Conservation (phyloP, 345 rosid genomes). For the Bruguiera parviflora region DNA sequence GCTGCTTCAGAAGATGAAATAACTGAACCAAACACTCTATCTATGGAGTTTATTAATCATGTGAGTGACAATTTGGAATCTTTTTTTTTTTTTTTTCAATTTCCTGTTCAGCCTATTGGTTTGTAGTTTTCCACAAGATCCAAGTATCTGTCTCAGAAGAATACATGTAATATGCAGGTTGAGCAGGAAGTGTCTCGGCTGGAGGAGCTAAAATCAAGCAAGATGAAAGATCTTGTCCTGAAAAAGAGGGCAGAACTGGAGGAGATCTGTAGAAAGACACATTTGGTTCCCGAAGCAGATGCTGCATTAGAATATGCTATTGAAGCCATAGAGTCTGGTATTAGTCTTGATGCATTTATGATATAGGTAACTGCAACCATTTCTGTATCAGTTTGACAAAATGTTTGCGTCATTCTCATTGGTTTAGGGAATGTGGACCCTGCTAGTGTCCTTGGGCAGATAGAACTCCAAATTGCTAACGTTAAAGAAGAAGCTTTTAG, state of each 20-base stretch:
- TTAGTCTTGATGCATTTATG: not conserved
- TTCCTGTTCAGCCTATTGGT: not conserved
- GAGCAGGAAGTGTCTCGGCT: slow-evolving; percentile 63
- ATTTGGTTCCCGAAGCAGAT: slow-evolving; percentile 46
- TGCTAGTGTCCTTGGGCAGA: slow-evolving; percentile 41
- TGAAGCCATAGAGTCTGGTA: slow-evolving; percentile 59
- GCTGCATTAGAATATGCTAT: slow-evolving; percentile 32
- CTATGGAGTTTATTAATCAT: slow-evolving; percentile 43
- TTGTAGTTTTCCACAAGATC: not conserved
- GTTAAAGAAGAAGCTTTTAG: slow-evolving; percentile 60
- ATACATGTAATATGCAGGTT: slow-evolving; percentile 29
- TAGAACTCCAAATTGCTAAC: slow-evolving; percentile 60
- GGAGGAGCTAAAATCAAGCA: slow-evolving; percentile 53
- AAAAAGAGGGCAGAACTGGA: slow-evolving; percentile 65
- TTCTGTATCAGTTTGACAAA: not conserved
- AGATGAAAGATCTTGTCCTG: slow-evolving; percentile 62
- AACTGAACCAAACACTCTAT: slow-evolving; percentile 51
- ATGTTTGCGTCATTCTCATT: slow-evolving; percentile 3
- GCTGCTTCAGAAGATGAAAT: slow-evolving; percentile 54
- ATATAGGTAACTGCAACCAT: not conserved
- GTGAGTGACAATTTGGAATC: slow-evolving; percentile 33
- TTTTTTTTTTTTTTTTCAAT: not conserved
- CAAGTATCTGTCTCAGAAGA: not conserved
- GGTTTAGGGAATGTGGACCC: slow-evolving; percentile 52
- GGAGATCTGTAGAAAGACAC: slow-evolving; percentile 63